Percentiles rank a stretch among this genome's conserved stretches.
phyloP scores from a whole-genome alignment of 1,139 yeast species.

The Candida sp. region DNA sequence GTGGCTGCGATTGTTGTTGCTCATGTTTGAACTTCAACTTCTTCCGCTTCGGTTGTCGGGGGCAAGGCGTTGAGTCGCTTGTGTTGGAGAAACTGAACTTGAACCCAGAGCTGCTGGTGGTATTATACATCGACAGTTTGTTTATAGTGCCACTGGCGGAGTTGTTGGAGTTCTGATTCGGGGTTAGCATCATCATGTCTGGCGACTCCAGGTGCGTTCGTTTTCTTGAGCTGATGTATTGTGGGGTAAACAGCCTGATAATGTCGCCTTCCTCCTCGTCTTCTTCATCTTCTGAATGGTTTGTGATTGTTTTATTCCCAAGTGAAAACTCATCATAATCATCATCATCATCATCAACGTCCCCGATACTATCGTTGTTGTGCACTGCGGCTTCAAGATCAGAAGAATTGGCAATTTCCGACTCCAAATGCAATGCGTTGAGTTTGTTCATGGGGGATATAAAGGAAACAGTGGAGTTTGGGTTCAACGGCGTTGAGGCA shows the following conservation, averaged over 20 bases:
- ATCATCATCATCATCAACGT: conserved; percentile 15
- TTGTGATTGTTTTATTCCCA: conserved; percentile 23
- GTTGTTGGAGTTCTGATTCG: conserved; percentile 11
- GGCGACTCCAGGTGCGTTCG: conserved; percentile 14
- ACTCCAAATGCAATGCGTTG: conserved; percentile 30
- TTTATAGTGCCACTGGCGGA: background rate
- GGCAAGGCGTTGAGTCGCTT: conserved; percentile 41
- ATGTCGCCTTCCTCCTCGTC: conserved; percentile 4
- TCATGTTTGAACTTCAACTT: conserved; percentile 26
- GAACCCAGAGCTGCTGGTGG: conserved; percentile 15
- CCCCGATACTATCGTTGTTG: conserved; percentile 6
- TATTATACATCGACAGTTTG: conserved; percentile 11
- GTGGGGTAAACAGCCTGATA: conserved; percentile 8
- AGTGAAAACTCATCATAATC: conserved; percentile 16
- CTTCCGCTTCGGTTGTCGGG: conserved; percentile 33
- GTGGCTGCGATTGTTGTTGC: conserved; percentile 15
- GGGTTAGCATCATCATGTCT: conserved; percentile 9
- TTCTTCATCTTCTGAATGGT: conserved; percentile 11
- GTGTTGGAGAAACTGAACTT: conserved; percentile 28
- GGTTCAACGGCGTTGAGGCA: conserved; percentile 41
- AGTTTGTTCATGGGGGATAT: conserved; percentile 41
- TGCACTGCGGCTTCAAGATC: conserved; percentile 3
- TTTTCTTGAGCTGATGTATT: conserved; percentile 11
- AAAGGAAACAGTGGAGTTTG: conserved; percentile 27
- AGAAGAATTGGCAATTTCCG: conserved; percentile 7